phyloP scores from a whole-genome alignment of 2,329 filamentous ascomycete species.

The Metarhizium humberi region DNA sequence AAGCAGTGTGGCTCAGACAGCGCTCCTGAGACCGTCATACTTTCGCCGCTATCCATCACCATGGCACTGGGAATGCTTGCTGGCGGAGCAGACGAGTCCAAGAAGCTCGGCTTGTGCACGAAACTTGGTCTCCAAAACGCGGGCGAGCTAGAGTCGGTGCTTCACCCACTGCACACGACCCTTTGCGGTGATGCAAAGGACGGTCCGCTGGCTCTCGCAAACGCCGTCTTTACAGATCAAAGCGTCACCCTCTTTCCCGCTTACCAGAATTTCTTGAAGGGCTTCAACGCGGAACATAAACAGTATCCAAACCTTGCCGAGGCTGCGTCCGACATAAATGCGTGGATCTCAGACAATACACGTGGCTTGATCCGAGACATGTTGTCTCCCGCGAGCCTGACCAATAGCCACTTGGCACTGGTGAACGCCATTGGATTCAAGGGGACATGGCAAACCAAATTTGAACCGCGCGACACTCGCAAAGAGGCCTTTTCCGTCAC shows the following conservation, averaged over 20 bases:
- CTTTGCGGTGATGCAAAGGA: not conserved
- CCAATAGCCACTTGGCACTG: not conserved
- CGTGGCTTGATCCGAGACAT: not conserved
- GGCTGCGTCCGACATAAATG: not conserved
- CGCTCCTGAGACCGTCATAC: not conserved
- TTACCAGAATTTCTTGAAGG: not conserved
- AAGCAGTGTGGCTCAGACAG: not conserved
- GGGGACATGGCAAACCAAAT: not conserved
- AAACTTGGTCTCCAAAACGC: not conserved
- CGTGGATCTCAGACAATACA: not conserved
- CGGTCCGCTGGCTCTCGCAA: not conserved
- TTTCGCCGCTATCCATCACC: not conserved
- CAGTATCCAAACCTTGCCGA: not conserved
- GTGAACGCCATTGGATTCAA: not conserved
- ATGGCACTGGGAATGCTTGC: not conserved
- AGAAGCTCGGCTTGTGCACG: not conserved
- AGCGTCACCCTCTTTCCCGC: not conserved
- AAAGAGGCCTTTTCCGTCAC: not conserved
- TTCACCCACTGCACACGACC: not conserved
- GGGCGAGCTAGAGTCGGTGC: not conserved
- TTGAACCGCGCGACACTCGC: not conserved
- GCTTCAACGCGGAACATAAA: not conserved
- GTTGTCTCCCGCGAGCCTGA: not conserved
- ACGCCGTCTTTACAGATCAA: not conserved
- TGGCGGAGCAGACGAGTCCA: not conserved